Evolutionary conservation across 192 early-diverging fungal species (phyloP).

Genomic region (Umbelopsis vinacea): DNA sequence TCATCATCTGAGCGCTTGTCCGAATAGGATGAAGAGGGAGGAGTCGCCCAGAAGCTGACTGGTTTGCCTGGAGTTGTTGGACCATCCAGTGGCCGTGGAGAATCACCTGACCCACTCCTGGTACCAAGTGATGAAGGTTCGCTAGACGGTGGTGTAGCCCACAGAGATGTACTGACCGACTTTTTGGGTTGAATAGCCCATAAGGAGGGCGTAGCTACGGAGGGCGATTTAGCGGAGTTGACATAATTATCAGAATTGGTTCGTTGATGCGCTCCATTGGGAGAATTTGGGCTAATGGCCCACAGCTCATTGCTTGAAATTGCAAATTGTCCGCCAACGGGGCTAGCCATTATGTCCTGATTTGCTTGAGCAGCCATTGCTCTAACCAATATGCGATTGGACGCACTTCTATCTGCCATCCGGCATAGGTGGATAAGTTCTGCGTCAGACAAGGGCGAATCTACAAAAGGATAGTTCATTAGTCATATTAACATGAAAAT

Average conservation of each 20-base stretch:
- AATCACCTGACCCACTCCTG: not conserved
- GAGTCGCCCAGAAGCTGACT: slow-evolving; percentile 5
- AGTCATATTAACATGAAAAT: not conserved
- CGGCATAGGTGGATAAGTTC: slow-evolving; percentile 2
- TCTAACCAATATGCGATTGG: slow-evolving; percentile 9
- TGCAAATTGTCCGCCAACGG: slow-evolving; percentile 6
- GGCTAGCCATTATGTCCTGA: not conserved
- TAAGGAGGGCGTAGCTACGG: slow-evolving; percentile 4
- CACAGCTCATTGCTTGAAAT: not conserved
- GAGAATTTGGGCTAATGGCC: slow-evolving; percentile 8
- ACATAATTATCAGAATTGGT: not conserved
- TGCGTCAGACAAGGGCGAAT: slow-evolving; percentile 4
- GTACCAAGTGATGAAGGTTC: slow-evolving; percentile 22
- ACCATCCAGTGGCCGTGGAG: slow-evolving; percentile 5
- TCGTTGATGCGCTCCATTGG: not conserved
- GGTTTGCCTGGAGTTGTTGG: slow-evolving; percentile 6
- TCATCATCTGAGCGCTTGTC: not conserved
- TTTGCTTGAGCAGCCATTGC: not conserved
- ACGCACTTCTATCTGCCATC: slow-evolving; percentile 14
- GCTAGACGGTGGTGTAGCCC: slow-evolving; percentile 24
- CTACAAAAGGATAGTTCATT: not conserved
- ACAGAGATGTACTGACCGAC: slow-evolving; percentile 17
- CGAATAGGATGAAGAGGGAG: not conserved
- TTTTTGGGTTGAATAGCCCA: slow-evolving; percentile 25
- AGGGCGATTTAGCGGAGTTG: not conserved